Conservation (phyloP, 2,329 filamentous ascomycete species). For the Pseudogymnoascus sp. region DNA sequence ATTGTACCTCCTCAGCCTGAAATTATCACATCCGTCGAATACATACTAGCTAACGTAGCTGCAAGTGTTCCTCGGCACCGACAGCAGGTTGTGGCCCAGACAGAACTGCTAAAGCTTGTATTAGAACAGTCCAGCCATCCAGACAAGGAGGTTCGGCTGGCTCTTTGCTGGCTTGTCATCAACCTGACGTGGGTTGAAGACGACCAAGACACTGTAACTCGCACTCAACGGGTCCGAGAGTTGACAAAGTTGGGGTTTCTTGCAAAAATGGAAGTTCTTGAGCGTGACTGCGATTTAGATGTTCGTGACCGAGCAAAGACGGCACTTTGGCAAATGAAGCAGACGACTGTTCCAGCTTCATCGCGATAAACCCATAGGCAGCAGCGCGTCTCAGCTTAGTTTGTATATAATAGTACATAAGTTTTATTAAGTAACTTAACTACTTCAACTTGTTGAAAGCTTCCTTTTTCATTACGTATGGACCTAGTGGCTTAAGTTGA, state of each 20-base stretch:
- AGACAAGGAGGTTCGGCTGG: constrained; percentile 66
- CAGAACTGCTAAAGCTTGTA: constrained; percentile 65
- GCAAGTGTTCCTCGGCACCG: constrained; percentile 74
- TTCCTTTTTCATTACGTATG: neutral
- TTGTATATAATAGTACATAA: constrained; percentile 1
- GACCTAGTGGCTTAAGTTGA: neutral
- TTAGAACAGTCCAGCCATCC: constrained; percentile 67
- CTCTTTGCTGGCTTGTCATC: constrained; percentile 75
- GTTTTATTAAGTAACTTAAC: constrained; percentile 1
- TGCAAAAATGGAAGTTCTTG: constrained; percentile 55
- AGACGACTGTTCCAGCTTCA: constrained; percentile 10
- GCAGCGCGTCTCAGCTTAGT: neutral
- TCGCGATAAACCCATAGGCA: neutral
- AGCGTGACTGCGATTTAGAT: constrained; percentile 69
- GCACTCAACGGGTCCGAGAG: constrained; percentile 59
- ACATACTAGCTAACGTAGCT: constrained; percentile 80
- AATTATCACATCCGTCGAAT: constrained; percentile 72
- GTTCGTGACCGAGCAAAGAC: constrained; percentile 79
- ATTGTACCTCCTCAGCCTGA: constrained; percentile 55
- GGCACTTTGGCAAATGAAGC: constrained; percentile 64
- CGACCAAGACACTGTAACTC: constrained; percentile 56
- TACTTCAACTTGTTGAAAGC: neutral
- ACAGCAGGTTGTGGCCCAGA: constrained; percentile 70
- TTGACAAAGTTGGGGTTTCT: constrained; percentile 67
- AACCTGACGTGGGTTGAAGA: constrained; percentile 84